Base-by-base conservation (phyloP, 2,329 filamentous ascomycete species). In the Cadophora sp. region DNA sequence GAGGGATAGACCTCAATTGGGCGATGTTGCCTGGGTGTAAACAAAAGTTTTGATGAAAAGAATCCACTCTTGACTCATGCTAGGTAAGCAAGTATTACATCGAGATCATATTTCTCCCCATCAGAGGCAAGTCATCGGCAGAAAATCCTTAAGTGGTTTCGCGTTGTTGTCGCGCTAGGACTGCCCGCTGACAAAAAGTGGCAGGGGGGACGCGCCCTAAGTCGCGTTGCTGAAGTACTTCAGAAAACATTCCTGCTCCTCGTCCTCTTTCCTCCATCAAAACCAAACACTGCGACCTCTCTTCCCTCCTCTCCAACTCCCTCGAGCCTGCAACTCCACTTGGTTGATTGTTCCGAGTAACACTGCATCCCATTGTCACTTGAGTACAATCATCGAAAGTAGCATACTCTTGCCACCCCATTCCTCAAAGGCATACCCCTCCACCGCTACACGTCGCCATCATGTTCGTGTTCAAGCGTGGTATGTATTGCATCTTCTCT, bases 381-480 rank as follows among this genome's bases (percentile, higher is more conserved):
- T 61, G 31, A 60, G 62, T 53, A 70, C 59, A 56, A 68, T 46
- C 50, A 48, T n/a, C 26, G 59, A 62, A 68, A 72, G 58, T 69
- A 72, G 62, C 66, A 19, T 31, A 50, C 29, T 58, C 56, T 48
- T 48, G 37, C 53, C 34, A 37, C 65, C 64, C 46, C 62, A 64
- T 59, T 62, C 26, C 46, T 46, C 48, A 50, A 27, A 51, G 61
- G 55, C 34, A 59, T 43, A 40, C 62, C 43, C 64, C 68, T 53
- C 64, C 68, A 40, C 61, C 46, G 60, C 64, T 37, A 56, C 64
- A 72, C 67, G 58, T 70, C 69, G 70, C 69, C 71, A 73, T 63
- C 64, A 79, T 79, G 77, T 79, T 73, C 69, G 77, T 79, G 69
- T 76, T 72, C 68, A 79, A 79, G 69, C 75, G 77, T 72, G 77